Evolutionary conservation across 2,329 filamentous ascomycete species (phyloP).

Genomic region (Teratosphaeria viscida): DNA sequence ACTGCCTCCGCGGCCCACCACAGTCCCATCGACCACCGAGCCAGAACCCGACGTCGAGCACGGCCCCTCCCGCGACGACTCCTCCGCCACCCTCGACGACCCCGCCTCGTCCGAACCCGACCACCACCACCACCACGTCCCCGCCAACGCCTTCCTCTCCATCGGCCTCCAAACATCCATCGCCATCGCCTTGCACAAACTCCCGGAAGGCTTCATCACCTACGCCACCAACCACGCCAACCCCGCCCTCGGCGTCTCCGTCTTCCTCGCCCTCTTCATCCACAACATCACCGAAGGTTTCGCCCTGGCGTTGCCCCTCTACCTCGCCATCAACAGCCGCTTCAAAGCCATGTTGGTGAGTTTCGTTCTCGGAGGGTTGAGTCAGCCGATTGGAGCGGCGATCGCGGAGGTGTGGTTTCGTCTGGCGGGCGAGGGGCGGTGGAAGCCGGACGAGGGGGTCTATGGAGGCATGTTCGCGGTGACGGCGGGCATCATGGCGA

Average conservation of each 20-base stretch:
- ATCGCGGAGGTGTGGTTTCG: slow-evolving; percentile 81
- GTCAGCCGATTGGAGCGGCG: slow-evolving; percentile 75
- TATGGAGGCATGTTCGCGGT: slow-evolving; percentile 79
- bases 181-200: slow-evolving; percentile 91
- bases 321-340: slow-evolving; percentile 76
- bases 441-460: slow-evolving; percentile 43
- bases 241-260: slow-evolving; percentile 73
- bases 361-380: slow-evolving; percentile 71
- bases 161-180: slow-evolving; percentile 94
- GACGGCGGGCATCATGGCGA: slow-evolving; percentile 91
- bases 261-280: slow-evolving; percentile 92
- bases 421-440: slow-evolving; percentile 42
- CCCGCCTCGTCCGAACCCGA: background rate
- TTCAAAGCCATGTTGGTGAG: slow-evolving; percentile 76
- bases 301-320: slow-evolving; percentile 82
- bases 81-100: slow-evolving; percentile 8
- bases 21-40: slow-evolving; percentile 3
- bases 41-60: slow-evolving; percentile 4
- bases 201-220: slow-evolving; percentile 78
- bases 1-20: background rate
- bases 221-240: slow-evolving; percentile 97
- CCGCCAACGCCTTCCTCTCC: slow-evolving; percentile 82
- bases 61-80: slow-evolving; percentile 8
- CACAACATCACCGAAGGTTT: slow-evolving; percentile 98
- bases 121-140: slow-evolving; percentile 84